These are phyloP conservation scores for Lagerstroemia speciosa DNA, from an alignment of 345 rosid genomes.

Conservation along the genomic window DNA sequence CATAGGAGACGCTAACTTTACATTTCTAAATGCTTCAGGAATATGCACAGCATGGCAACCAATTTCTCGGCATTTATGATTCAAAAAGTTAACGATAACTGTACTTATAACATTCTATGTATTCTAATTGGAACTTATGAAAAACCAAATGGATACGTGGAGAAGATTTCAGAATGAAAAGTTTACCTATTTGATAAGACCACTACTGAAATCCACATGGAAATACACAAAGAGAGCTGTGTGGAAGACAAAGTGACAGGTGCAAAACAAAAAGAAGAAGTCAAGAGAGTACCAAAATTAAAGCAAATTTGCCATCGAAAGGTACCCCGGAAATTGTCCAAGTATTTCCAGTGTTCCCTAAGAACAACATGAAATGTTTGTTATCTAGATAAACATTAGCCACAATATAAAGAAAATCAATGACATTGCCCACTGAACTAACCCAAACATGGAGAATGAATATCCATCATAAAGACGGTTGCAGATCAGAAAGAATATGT, in stretches of 20 bases:
- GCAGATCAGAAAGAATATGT: conserved; percentile 60
- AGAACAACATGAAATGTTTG: neutral
- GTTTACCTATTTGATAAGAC: too few species aligned
- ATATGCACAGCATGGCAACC: too few species aligned
- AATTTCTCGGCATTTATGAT: neutral
- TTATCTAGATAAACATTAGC: neutral
- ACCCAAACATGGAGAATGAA: conserved; percentile 76
- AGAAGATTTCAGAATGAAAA: too few species aligned
- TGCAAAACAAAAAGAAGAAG: neutral
- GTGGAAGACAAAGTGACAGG: neutral
- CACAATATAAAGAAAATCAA: conserved; percentile 6
- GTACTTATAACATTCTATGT: neutral
- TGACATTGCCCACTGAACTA: conserved; percentile 24
- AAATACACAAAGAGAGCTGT: too few species aligned
- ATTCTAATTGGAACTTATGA: neutral
- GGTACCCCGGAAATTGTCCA: conserved; percentile 76
- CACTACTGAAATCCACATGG: neutral
- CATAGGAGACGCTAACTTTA: neutral
- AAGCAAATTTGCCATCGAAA: conserved; percentile 98
- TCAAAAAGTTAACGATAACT: neutral
- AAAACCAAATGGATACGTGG: neutral
- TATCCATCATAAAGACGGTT: conserved; percentile 89
- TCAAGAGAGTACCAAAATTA: conserved; percentile 60
- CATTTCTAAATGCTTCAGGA: too few species aligned
- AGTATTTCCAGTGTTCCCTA: conserved; percentile 60